Conservation (phyloP, 139 green algal species). For the Tetraselmis striata region DNA sequence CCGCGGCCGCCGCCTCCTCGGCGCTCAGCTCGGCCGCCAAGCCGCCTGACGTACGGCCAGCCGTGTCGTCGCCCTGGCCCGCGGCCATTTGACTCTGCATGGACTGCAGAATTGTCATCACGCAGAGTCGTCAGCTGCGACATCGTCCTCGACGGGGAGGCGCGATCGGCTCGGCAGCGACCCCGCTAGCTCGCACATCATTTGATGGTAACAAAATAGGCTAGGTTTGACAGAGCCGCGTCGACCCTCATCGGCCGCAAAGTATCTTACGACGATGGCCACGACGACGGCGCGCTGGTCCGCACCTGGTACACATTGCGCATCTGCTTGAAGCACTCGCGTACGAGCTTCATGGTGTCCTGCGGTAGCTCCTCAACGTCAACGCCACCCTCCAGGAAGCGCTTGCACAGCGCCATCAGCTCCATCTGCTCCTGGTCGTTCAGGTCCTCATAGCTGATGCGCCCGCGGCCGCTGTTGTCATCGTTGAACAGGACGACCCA, state of each 20-base stretch:
- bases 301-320: constrained; percentile 20
- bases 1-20: not conserved
- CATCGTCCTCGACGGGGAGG: not conserved
- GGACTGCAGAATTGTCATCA: not conserved
- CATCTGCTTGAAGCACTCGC: constrained; percentile 54
- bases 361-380: constrained; percentile 47
- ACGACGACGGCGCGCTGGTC: not conserved
- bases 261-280: not conserved
- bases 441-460: constrained; percentile 61
- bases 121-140: constrained; percentile 2
- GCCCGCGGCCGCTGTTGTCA: constrained; percentile 29
- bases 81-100: not conserved
- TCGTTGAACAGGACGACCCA: not conserved
- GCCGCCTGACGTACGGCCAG: not conserved
- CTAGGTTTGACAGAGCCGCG: not conserved
- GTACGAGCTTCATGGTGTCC: constrained; percentile 57
- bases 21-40: not conserved
- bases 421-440: constrained; percentile 49
- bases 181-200: not conserved
- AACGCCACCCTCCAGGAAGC: constrained; percentile 27
- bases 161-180: not conserved
- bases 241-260: not conserved
- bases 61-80: not conserved
- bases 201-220: not conserved
- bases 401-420: constrained; percentile 36